phyloP scores from a whole-genome alignment of 1,284 basidiomycete species.

The Cutaneotrichosporon spelunceum region DNA sequence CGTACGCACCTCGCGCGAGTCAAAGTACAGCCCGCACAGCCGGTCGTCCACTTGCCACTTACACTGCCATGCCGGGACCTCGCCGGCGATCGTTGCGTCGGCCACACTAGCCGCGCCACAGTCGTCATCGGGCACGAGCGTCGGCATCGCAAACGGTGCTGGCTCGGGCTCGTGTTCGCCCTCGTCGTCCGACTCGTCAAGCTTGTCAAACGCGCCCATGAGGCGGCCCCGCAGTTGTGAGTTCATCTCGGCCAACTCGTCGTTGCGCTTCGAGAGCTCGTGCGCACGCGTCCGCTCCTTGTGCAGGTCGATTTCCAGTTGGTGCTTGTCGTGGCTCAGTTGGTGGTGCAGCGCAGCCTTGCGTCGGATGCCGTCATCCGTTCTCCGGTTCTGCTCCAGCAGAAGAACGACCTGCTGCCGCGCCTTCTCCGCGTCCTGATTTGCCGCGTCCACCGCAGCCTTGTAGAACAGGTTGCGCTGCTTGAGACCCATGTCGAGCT shows the following conservation, averaged over 20 bases:
- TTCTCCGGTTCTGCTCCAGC: constrained; percentile 39
- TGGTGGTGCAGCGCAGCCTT: constrained; percentile 30
- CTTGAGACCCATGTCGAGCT: constrained; percentile 40
- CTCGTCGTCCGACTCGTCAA: constrained; percentile 19
- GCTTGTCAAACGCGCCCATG: constrained; percentile 34
- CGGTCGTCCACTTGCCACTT: constrained; percentile 23
- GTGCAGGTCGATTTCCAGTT: constrained; percentile 21
- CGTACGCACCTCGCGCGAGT: constrained; percentile 22
- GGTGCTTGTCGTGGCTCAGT: constrained; percentile 25
- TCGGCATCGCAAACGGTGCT: constrained; percentile 11
- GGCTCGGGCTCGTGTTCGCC: constrained; percentile 16
- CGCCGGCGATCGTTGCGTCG: constrained; percentile 17
- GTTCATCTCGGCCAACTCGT: constrained; percentile 33
- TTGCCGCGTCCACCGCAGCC: constrained; percentile 18
- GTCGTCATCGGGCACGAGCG: constrained; percentile 14
- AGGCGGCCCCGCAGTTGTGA: constrained; percentile 30
- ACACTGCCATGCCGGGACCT: constrained; percentile 21
- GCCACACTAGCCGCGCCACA: constrained; percentile 1
- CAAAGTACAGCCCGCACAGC: constrained; percentile 17
- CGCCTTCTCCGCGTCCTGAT: constrained; percentile 16
- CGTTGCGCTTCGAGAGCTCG: constrained; percentile 32
- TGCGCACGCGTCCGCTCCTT: constrained; percentile 20
- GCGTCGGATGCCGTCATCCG: constrained; percentile 39
- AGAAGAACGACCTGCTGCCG: constrained; percentile 31
- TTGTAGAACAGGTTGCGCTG: constrained; percentile 35